Conservation (phyloP, 306 rosid genomes). For the Prosopis cineraria region DNA sequence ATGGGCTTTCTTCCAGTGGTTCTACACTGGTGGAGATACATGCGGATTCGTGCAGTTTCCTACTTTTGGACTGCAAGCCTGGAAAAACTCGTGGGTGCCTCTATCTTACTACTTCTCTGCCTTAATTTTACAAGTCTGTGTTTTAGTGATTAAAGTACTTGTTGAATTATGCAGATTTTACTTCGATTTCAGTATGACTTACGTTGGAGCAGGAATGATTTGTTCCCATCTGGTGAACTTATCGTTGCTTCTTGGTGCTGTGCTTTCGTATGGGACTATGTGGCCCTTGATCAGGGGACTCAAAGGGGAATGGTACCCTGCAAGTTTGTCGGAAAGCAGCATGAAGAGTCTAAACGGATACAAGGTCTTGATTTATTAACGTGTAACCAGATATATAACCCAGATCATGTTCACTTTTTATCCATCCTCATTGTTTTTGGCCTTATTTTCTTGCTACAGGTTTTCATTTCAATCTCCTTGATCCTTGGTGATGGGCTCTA, state of each 20-base stretch:
- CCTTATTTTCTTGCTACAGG: conserved; percentile 52
- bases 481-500: conserved; percentile 97
- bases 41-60: conserved; percentile 95
- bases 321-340: conserved; percentile 70
- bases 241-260: conserved; percentile 88
- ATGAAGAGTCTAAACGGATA: conserved; percentile 96
- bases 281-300: conserved; percentile 85
- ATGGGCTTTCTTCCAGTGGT: conserved; percentile 97
- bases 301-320: conserved; percentile 96
- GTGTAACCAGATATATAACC: background rate
- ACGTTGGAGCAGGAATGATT: conserved; percentile 99
- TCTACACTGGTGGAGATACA: conserved; percentile 73
- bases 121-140: background rate
- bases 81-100: conserved; percentile 72
- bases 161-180: conserved; percentile 71
- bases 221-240: conserved; percentile 94
- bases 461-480: conserved; percentile 84
- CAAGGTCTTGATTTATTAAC: conserved; percentile 59
- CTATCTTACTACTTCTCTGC: conserved; percentile 2
- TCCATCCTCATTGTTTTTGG: conserved; percentile 22
- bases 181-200: conserved; percentile 96
- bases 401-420: conserved; percentile 16
- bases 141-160: background rate
- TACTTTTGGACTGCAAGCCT: conserved; percentile 88
- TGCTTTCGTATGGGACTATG: conserved; percentile 97